Conservation (phyloP, 108 stramenopile genomes). For the Nitzschia sp. region DNA sequence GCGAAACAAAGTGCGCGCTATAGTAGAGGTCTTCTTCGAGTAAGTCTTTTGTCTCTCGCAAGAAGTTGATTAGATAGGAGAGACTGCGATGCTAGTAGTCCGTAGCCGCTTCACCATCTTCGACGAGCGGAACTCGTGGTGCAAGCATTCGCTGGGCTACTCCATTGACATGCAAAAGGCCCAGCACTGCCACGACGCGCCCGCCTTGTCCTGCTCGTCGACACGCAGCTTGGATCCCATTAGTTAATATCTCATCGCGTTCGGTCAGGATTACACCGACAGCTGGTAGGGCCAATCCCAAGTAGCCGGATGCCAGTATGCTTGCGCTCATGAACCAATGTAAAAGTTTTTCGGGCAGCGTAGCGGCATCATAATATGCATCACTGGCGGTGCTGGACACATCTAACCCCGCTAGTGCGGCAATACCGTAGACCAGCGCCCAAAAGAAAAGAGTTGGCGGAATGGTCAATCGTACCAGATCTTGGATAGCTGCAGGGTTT, state of each 20-base stretch:
- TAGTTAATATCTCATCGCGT: constrained; percentile 39
- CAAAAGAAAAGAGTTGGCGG: constrained; percentile 28
- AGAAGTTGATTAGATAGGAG: no score
- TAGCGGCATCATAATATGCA: background rate
- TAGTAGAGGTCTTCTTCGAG: no score
- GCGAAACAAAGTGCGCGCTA: no score
- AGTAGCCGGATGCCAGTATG: constrained; percentile 8
- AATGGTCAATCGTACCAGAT: constrained; percentile 35
- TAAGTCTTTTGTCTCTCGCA: no score
- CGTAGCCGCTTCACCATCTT: no score
- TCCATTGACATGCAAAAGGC: constrained; percentile 54
- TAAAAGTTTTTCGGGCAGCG: background rate
- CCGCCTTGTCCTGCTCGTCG: constrained; percentile 22
- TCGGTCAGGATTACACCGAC: constrained; percentile 37
- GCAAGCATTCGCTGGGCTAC: constrained; percentile 34
- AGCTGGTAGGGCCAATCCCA: constrained; percentile 35
- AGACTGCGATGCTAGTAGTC: no score
- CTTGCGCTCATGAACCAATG: constrained; percentile 14
- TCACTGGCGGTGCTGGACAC: background rate
- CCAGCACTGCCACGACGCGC: constrained; percentile 51
- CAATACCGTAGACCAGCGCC: background rate
- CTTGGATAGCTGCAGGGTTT: constrained; percentile 28
- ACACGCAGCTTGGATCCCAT: constrained; percentile 43
- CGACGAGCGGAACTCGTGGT: background rate
- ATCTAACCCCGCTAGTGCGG: background rate